phyloP scores from a whole-genome alignment of 2,329 filamentous ascomycete species.

The Colletotrichum cordylinicola region DNA sequence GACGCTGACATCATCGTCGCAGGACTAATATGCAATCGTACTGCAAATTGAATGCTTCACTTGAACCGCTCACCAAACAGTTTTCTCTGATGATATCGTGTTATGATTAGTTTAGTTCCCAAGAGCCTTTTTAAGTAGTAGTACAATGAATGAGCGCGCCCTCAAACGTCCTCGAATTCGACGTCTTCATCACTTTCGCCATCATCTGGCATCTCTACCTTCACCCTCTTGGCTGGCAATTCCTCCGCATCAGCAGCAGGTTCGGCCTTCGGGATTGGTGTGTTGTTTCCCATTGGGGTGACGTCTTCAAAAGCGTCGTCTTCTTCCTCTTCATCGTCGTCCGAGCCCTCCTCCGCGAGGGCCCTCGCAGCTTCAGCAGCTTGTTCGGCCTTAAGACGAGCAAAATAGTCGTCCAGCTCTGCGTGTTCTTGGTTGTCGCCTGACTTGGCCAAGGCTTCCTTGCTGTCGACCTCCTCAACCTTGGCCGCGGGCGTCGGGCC shows the following conservation, averaged over 20 bases:
- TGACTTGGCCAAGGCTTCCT: slow-evolving; percentile 46
- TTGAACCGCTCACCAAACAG: not conserved
- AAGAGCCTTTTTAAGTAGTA: not conserved
- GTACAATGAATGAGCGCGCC: not conserved
- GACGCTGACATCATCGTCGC: not conserved
- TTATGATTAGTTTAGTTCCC: not conserved
- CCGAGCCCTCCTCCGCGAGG: slow-evolving; percentile 30
- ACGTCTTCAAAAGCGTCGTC: slow-evolving; percentile 58
- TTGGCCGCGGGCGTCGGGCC: slow-evolving; percentile 34
- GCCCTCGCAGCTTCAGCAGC: slow-evolving; percentile 45
- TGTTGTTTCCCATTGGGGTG: slow-evolving; percentile 34
- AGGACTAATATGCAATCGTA: not conserved
- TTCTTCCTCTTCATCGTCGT: slow-evolving; percentile 37
- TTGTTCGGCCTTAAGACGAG: slow-evolving; percentile 68
- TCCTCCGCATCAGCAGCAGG: slow-evolving; percentile 43
- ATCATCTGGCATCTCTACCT: slow-evolving; percentile 60
- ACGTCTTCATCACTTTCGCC: slow-evolving; percentile 58
- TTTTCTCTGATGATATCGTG: not conserved
- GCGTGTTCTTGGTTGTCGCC: slow-evolving; percentile 58
- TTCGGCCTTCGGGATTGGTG: slow-evolving; percentile 38
- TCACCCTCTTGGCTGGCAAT: slow-evolving; percentile 63
- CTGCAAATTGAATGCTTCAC: not conserved
- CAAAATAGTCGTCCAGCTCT: slow-evolving; percentile 72
- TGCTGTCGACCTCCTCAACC: slow-evolving; percentile 51
- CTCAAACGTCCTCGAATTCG: slow-evolving; percentile 64